phyloP scores from a whole-genome alignment of 2,329 filamentous ascomycete genomes.

The Huntiella bhutanensis region DNA sequence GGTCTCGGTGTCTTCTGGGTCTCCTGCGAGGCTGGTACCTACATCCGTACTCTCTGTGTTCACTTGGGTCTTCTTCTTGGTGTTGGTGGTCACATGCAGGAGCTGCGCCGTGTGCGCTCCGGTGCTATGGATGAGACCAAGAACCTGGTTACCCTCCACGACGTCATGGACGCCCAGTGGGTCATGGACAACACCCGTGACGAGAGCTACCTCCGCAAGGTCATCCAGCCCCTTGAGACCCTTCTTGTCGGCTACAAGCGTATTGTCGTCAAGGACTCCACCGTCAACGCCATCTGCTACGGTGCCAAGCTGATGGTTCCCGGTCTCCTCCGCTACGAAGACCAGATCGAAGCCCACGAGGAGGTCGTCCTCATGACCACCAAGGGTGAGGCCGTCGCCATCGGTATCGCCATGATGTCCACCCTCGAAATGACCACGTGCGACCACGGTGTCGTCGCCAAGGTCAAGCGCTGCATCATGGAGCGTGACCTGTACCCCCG shows the following conservation, averaged over 20 bases:
- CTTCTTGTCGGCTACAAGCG: constrained; percentile 88
- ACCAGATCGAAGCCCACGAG: constrained; percentile 81
- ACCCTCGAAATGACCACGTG: constrained; percentile 93
- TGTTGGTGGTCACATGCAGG: constrained; percentile 95
- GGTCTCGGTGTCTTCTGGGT: constrained; percentile 98
- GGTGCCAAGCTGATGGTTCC: constrained; percentile 98
- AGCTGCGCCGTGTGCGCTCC: constrained; percentile 79
- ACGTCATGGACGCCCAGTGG: constrained; percentile 83
- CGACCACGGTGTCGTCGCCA: constrained; percentile 93
- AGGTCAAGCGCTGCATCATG: constrained; percentile 99
- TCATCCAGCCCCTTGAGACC: constrained; percentile 84
- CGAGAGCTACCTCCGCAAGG: constrained; percentile 75
- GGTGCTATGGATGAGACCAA: constrained; percentile 89
- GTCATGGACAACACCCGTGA: constrained; percentile 88
- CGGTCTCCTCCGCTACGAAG: constrained; percentile 77
- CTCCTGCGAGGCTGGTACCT: constrained; percentile 89
- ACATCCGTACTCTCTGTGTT: constrained; percentile 95
- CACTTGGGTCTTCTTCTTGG: constrained; percentile 61
- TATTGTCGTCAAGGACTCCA: constrained; percentile 73
- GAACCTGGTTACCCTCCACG: constrained; percentile 77
- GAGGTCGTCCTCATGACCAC: constrained; percentile 97
- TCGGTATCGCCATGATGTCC: constrained; percentile 94
- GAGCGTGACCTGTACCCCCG: constrained; percentile 94
- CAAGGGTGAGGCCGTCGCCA: constrained; percentile 94
- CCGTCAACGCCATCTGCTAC: constrained; percentile 92